These are phyloP conservation scores for Mycena vulgaris DNA, from an alignment of 768 basidiomycete genomes.

Conservation along the genomic window DNA sequence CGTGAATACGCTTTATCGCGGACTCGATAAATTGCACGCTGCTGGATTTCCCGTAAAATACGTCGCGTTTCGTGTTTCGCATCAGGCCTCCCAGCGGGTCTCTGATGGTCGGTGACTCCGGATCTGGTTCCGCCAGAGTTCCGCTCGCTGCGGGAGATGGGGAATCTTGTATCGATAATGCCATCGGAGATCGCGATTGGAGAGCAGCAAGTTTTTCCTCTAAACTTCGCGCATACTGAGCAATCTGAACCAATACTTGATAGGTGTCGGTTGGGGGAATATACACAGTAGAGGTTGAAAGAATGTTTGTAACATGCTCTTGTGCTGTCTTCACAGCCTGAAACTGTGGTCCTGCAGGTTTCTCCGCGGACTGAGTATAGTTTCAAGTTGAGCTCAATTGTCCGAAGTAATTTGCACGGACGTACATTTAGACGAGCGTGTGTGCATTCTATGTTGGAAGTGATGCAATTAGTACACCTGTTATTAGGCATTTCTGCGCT, in stretches of 20 bases:
- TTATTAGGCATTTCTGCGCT: conserved; percentile 71
- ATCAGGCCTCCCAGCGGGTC: conserved; percentile 40
- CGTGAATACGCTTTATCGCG: too few species aligned
- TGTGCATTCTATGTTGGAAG: conserved; percentile 64
- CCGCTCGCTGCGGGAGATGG: not conserved
- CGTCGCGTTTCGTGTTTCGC: too few species aligned
- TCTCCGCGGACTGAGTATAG: not conserved
- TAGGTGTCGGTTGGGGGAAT: conserved; percentile 7
- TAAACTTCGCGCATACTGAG: conserved; percentile 34
- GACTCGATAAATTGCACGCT: too few species aligned
- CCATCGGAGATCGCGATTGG: too few species aligned
- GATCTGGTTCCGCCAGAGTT: not conserved
- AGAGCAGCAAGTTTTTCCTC: conserved; percentile 16
- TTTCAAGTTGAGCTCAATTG: conserved; percentile 29
- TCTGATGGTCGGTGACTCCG: not conserved
- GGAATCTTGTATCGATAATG: not conserved
- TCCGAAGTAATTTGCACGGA: conserved; percentile 12
- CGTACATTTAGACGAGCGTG: conserved; percentile 71
- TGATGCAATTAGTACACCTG: conserved; percentile 70
- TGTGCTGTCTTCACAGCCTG: conserved; percentile 10
- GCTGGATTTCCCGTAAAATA: too few species aligned
- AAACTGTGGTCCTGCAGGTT: not conserved
- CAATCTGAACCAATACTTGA: conserved; percentile 21
- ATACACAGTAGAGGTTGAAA: too few species aligned
- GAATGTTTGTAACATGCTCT: conserved; percentile 28